Conservation (phyloP, 768 basidiomycete species). For the Lactarius sanguifluus region DNA sequence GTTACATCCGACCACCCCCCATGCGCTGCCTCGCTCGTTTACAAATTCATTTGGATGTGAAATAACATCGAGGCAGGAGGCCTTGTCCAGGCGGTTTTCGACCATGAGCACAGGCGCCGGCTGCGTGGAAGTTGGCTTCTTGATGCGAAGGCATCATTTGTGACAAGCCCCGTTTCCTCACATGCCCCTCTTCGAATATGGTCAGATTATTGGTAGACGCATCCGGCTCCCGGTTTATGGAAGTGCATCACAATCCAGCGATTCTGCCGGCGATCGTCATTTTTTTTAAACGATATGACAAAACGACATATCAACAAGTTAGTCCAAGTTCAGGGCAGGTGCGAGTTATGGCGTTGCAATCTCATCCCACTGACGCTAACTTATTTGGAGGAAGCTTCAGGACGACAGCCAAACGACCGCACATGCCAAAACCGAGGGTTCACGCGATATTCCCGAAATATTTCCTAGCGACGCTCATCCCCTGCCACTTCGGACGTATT, state of each 20-base stretch:
- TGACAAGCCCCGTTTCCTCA: neutral
- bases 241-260: neutral
- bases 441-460: neutral
- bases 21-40: neutral
- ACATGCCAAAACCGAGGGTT: neutral
- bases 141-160: slow-evolving; percentile 11
- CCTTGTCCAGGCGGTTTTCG: neutral
- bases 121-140: slow-evolving; percentile 4
- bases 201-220: neutral
- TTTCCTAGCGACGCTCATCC: neutral
- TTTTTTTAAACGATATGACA: neutral
- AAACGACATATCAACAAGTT: neutral
- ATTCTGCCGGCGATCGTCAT: neutral
- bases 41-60: slow-evolving; percentile 5
- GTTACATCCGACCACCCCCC: neutral
- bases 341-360: neutral
- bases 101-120: neutral
- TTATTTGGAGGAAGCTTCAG: neutral
- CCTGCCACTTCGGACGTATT: neutral
- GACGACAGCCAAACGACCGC: slow-evolving; percentile 1
- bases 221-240: neutral
- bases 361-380: neutral
- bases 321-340: neutral
- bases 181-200: neutral
- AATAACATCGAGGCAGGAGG: neutral